Evolutionary conservation across 2,329 filamentous ascomycete genomes (phyloP).

Genomic region (Colletotrichum plurivorum): DNA sequence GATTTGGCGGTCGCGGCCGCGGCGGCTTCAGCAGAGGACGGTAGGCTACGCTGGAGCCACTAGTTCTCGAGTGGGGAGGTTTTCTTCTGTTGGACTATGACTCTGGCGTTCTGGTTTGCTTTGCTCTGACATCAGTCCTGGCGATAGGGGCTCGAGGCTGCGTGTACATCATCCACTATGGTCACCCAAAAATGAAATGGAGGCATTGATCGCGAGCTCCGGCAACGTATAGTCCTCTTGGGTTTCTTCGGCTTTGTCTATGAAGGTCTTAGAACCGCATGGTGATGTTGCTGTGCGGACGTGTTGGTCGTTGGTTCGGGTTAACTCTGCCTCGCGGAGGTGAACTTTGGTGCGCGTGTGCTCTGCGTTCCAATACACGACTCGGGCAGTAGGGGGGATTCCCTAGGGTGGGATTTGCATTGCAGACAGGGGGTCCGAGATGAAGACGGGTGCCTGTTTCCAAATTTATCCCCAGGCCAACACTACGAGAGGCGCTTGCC

Average conservation of each 20-base stretch:
- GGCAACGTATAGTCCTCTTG: not conserved
- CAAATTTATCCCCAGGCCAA: too few species aligned
- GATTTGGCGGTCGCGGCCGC: conserved; percentile 42
- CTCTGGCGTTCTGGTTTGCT: conserved; percentile 40
- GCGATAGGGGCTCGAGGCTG: conserved; percentile 33
- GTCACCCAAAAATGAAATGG: conserved; percentile 30
- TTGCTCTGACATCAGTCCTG: conserved; percentile 37
- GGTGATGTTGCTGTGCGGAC: too few species aligned
- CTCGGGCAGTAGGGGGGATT: too few species aligned
- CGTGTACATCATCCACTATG: conserved; percentile 39
- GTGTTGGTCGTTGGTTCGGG: too few species aligned
- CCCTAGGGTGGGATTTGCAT: too few species aligned
- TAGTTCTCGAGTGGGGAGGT: conserved; percentile 24
- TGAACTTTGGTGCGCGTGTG: too few species aligned
- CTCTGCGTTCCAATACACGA: too few species aligned
- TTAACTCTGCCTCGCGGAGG: too few species aligned
- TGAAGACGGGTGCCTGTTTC: too few species aligned
- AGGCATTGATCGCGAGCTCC: conserved; percentile 25
- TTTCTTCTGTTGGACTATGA: conserved; percentile 40
- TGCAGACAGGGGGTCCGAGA: too few species aligned
- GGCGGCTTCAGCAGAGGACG: conserved; percentile 41
- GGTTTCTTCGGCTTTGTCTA: not conserved
- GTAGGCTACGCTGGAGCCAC: conserved; percentile 12
- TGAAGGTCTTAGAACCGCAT: not conserved
- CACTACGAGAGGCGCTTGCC: too few species aligned